phyloP scores from a whole-genome alignment of 2,329 filamentous ascomycete genomes.

The Claviceps sp. region DNA sequence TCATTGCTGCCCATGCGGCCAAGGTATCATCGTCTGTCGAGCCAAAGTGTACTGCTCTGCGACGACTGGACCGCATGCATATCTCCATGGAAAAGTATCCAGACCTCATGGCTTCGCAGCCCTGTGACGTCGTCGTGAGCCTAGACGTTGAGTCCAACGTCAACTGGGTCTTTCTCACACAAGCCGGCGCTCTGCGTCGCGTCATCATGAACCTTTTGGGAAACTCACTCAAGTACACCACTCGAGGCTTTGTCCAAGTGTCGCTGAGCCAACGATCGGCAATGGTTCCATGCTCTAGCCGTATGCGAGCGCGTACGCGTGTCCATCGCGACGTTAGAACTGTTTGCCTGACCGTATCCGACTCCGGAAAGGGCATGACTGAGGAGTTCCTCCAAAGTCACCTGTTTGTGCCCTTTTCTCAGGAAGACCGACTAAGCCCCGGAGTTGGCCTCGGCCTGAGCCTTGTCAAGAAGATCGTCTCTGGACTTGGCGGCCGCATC shows the following conservation, averaged over 20 bases:
- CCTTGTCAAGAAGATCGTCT: conserved; percentile 47
- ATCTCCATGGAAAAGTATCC: conserved; percentile 16
- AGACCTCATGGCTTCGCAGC: conserved; percentile 7
- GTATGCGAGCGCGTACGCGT: background rate
- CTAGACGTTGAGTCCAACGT: conserved; percentile 29
- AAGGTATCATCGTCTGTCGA: background rate
- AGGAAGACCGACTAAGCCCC: conserved; percentile 46
- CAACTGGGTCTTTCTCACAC: conserved; percentile 44
- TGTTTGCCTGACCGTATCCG: conserved; percentile 35
- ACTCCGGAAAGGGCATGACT: conserved; percentile 54
- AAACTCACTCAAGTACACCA: conserved; percentile 50
- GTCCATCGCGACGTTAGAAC: conserved; percentile 4
- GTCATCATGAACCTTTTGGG: conserved; percentile 51
- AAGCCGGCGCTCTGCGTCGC: conserved; percentile 36
- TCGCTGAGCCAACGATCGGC: conserved; percentile 14
- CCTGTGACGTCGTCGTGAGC: conserved; percentile 15
- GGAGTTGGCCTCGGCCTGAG: conserved; percentile 54
- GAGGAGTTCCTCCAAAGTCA: conserved; percentile 46
- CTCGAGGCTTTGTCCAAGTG: conserved; percentile 15
- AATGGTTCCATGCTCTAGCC: background rate
- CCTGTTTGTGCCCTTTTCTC: conserved; percentile 50
- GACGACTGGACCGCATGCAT: conserved; percentile 25
- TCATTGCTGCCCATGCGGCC: conserved; percentile 9
- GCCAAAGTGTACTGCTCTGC: conserved; percentile 4
- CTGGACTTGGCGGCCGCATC: conserved; percentile 44